Evolutionary conservation across 106 monocot genomes (phyloP).

Genomic region (Dendrobium catenatum): DNA sequence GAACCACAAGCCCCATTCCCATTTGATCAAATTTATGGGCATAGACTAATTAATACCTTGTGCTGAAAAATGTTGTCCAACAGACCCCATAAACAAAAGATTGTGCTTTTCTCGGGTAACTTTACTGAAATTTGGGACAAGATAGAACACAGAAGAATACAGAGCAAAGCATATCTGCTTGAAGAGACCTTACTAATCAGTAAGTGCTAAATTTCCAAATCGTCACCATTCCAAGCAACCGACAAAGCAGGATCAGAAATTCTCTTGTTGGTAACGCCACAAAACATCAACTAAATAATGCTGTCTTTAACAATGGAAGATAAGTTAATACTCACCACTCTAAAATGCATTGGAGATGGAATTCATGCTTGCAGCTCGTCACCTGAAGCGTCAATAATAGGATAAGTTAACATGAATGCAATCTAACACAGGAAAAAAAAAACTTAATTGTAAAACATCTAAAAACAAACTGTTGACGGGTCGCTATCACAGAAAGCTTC

Average conservation of each 20-base stretch:
- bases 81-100: background rate
- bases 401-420: background rate
- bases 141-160: background rate
- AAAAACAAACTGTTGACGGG: slow-evolving; percentile 46
- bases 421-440: background rate
- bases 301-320: background rate
- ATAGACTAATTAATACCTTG: background rate
- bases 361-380: slow-evolving; percentile 29
- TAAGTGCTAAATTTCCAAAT: background rate
- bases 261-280: background rate
- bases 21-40: background rate
- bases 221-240: background rate
- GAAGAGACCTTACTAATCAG: background rate
- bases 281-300: background rate
- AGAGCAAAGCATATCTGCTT: slow-evolving; percentile 2
- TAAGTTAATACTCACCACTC: slow-evolving; percentile 15
- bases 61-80: background rate
- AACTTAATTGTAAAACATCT: background rate
- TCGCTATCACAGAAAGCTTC: slow-evolving; percentile 60
- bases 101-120: background rate
- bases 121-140: slow-evolving; percentile 2
- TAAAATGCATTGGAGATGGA: slow-evolving; percentile 29
- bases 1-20: background rate
- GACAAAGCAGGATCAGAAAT: background rate
- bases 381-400: slow-evolving; percentile 8